Conservation (phyloP, 2,329 filamentous ascomycete species). For the Magnaporthales sp. region DNA sequence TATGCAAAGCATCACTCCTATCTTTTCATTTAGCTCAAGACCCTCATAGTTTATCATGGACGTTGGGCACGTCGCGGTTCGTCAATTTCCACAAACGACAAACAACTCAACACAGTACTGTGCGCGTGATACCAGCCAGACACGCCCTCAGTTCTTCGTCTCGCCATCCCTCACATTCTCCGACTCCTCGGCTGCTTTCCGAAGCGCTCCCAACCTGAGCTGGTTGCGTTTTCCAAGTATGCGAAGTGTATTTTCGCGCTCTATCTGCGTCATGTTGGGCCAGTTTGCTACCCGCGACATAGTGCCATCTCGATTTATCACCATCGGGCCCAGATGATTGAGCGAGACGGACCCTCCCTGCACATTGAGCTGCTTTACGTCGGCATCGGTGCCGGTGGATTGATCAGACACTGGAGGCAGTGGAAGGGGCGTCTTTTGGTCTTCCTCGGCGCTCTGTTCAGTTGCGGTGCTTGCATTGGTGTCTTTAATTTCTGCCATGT, state of each 20-base stretch:
- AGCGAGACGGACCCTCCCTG: conserved; percentile 42
- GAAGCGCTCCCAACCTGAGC: conserved; percentile 47
- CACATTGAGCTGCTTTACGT: conserved; percentile 1
- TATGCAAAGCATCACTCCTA: no score
- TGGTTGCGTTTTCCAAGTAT: conserved; percentile 63
- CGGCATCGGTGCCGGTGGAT: no score
- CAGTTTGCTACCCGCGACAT: conserved; percentile 66
- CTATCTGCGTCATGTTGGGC: conserved; percentile 60
- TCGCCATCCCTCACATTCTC: conserved; percentile 14
- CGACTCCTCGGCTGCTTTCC: conserved; percentile 21
- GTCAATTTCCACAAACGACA: no score
- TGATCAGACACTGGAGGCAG: background rate
- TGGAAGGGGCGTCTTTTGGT: background rate
- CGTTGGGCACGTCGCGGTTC: background rate
- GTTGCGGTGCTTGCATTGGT: background rate
- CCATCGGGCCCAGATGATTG: conserved; percentile 62
- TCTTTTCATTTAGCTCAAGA: background rate
- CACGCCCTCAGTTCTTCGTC: background rate
- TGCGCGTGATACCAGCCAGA: background rate
- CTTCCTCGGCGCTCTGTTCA: background rate
- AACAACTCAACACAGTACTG: no score
- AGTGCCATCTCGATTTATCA: conserved; percentile 65
- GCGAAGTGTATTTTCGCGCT: conserved; percentile 57
- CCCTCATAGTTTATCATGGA: background rate
- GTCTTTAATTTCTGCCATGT: background rate